phyloP scores from a whole-genome alignment of 306 rosid species.

The Cicer arietinum region DNA sequence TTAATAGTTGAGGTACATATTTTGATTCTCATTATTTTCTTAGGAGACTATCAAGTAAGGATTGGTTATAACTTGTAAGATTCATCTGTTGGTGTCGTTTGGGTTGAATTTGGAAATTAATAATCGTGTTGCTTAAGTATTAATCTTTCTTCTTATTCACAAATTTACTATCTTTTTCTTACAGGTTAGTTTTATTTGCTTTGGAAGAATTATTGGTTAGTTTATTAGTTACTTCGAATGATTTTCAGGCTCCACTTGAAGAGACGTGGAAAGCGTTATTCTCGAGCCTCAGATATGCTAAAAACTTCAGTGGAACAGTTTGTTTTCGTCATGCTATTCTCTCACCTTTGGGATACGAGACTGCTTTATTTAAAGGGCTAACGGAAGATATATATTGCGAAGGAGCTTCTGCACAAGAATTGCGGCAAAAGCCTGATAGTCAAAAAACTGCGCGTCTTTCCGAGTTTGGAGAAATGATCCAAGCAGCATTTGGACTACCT shows the following conservation, averaged over 20 bases:
- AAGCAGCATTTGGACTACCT: conserved; percentile 76
- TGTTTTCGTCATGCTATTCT: conserved; percentile 89
- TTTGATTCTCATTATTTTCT: no score
- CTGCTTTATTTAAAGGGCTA: conserved; percentile 83
- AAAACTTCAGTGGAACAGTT: conserved; percentile 78
- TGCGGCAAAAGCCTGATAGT: conserved; percentile 74
- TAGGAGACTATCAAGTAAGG: no score
- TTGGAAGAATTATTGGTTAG: conserved; percentile 22
- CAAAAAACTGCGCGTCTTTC: conserved; percentile 81
- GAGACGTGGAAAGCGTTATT: conserved; percentile 92
- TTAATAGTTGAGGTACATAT: no score
- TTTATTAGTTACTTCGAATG: conserved; percentile 30
- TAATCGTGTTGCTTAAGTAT: background rate
- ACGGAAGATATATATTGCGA: conserved; percentile 64
- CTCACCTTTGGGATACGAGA: conserved; percentile 92
- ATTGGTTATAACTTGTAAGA: background rate
- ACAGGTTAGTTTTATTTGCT: conserved; percentile 31
- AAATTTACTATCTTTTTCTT: background rate
- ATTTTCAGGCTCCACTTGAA: conserved; percentile 77
- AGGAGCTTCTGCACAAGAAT: conserved; percentile 73
- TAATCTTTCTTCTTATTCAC: background rate
- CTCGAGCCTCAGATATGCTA: conserved; percentile 82
- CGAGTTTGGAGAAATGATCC: conserved; percentile 94
- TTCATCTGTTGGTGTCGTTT: background rate
- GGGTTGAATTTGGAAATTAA: conserved; percentile 17